Evolutionary conservation across 495 filamentous ascomycete species (phyloP), one percentile per base, ranked within the genome.

Genomic region (Xylaria curta): DNA sequence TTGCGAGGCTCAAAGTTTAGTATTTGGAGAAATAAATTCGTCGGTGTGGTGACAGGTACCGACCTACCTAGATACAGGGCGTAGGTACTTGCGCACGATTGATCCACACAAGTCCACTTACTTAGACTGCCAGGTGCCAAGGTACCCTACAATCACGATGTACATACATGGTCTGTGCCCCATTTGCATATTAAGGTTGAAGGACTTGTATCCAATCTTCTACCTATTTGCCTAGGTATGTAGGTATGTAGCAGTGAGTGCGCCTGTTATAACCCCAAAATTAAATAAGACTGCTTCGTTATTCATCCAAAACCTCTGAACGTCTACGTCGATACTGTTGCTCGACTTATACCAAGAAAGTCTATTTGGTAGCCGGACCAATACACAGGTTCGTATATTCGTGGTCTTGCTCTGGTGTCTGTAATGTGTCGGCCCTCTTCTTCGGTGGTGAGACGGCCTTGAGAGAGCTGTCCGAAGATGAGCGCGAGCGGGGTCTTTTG

Each of bases 1-100:
- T 56, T 56, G 53, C 53, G 17, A 28, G 53, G 51, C 24, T 53
- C 15, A 47, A 51, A 7, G 44, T 38, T 44, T 13, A 47, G 66
- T 24, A 33, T 51, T 58, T 42, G 62, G 62, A 72, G 70, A 72
- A 72, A 71, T 71, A 66, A 68, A 63, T 72, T 72, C 65, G 56
- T 56, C 56, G 26, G 70, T 72, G 70, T 62, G 63, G 51, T 72
- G 49, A 51, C 24, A 51, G 19, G 36, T 44, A 46, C 36, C 62
- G 44, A 63, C 38, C 59, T 24, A 47, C 61, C 59, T 15, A 38
- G 33, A 3, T 24, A 61, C 10, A 40, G 15, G 28, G 54, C 51
- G 54, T 59, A 59, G 31, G 28, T 59, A 59, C 54, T 9, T 60
- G 17, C 19, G 15, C 2, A 60, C 6, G 0, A 13, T 24, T 31